Evolutionary conservation across 2,329 filamentous ascomycete species (phyloP).

Genomic region (Tolypocladium amazonense): DNA sequence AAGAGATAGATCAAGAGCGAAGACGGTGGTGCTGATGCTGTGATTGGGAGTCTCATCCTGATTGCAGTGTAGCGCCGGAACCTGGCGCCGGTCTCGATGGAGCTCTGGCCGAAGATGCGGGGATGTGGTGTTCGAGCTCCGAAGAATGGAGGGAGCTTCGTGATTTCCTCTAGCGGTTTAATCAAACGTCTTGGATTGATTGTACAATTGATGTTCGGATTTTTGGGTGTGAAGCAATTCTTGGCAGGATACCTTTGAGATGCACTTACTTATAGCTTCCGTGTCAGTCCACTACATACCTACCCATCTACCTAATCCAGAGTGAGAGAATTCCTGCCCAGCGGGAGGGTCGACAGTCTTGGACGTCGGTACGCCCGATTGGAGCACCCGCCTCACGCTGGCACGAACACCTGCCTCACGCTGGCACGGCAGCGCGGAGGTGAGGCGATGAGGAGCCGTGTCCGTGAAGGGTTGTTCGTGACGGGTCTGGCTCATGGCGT

Average conservation of each 20-base stretch:
- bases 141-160: neutral
- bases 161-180: neutral
- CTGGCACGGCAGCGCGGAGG: neutral
- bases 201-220: too few relatives aligned
- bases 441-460: neutral
- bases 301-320: too few relatives aligned
- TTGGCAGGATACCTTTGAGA: neutral
- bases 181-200: neutral
- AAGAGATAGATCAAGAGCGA: neutral
- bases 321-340: slow-evolving; percentile 14
- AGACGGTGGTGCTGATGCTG: neutral
- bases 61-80: neutral
- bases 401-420: neutral
- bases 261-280: neutral
- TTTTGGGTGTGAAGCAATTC: neutral
- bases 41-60: neutral
- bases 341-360: slow-evolving; percentile 7
- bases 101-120: neutral
- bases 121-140: neutral
- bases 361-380: slow-evolving; percentile 19
- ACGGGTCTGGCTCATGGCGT: neutral
- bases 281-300: neutral
- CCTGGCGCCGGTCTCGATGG: neutral
- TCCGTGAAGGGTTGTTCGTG: neutral
- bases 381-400: neutral